Base-by-base conservation (phyloP, 2,329 filamentous ascomycete species). In the Arthrobotrys entomopaga region DNA sequence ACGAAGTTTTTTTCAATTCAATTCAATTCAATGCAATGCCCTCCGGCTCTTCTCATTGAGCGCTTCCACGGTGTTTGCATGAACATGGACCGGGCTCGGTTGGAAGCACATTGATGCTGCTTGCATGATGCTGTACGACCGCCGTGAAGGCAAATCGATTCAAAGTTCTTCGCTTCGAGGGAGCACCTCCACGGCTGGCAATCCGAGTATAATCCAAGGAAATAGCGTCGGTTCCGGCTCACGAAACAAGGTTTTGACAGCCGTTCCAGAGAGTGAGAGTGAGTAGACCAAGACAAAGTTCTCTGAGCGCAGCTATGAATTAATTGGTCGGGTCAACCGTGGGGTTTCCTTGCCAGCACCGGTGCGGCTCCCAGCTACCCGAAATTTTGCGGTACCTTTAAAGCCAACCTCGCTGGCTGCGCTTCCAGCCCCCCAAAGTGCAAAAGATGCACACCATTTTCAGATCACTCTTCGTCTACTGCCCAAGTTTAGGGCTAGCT, bases 191-290 rank as follows among this genome's bases (percentile, higher is more conserved):
- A 10, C 29, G 29, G 29, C 29, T 34, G 29, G 29, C 29, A 34
- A n/a, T n/a, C n/a, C n/a, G n/a, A n/a, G n/a, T n/a, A n/a, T n/a
- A 34, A 34, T 34, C 6, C 29, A 34, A 34, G 29, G 29, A 8
- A 34, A 34, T 34, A 34, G 29, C 29, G 29, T 34, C 29, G 29
- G 29, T 34, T 34, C 29, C 29, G 29, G 29, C 29, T 10, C 29
- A 61, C 63, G 54, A 61, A 61, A 73, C 67, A 65, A 66, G 69
- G 69, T 60, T 34, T 73, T 73, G 69, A 73, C 69, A 73, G 61
- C 61, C 61, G 69, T 73, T 65, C 69, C 49, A 66, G 48, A 61
- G 53, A 48, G 29, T 22, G 46, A 66, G 48, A 61, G 53, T 54
- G 29, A 50, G 46, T 71, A 71, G 66, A 42, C 61, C 60, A 73